Evolutionary conservation across 2,329 filamentous ascomycete genomes (phyloP), one percentile per base, ranked within the genome.

Genomic region (Fusarium albosuccineum): DNA sequence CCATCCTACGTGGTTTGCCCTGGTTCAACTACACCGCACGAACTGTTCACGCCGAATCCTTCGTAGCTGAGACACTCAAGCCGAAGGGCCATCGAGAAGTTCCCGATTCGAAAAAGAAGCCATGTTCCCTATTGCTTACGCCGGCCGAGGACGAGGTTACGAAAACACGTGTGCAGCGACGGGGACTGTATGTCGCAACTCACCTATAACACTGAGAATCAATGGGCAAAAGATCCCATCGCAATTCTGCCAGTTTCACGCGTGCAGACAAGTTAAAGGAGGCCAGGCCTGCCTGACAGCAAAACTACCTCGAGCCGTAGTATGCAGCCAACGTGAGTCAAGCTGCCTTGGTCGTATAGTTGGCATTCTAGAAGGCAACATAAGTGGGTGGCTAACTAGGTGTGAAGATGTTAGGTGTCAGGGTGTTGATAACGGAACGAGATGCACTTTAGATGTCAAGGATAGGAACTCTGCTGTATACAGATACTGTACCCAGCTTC

Each of bases 271-370:
- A 27, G 53, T 71, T n/a, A 67, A 73, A n/a, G 64, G 46, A 6
- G 71, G 73, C 3, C 54, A 36, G 39, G 59, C 62, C 36, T 74
- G 73, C 26, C 52, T 33, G 6, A 30, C 48, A 22, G 70, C 71
- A 14, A 76, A 74, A 39, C 44, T 57, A 34, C 73, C 70, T 9
- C 42, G 57, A 29, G 72, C 66, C 9, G 53, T 66, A 6, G 57
- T 71, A 3, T 75, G 74, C 41, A 50, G 49, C 9, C 67, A 72
- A 26, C 74, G 73, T 75, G 57, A 68, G 72, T 68, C 61, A 29
- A 60, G 48, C 42, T 22, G 22, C 22, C 22, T 22, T 22, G 22
- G 22, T 5, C 22, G 22, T 22, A 22, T 22, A 22, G 22, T 14
- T 26, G 14, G 11, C 4, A 9, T 9, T 11, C 5, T 9, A 5